A percentile compares a stretch with the other conserved stretches of the same genome.
Evolutionary conservation across 108 stramenopile species (phyloP).

Genomic region (Pseudonitzschia delicatissima): DNA sequence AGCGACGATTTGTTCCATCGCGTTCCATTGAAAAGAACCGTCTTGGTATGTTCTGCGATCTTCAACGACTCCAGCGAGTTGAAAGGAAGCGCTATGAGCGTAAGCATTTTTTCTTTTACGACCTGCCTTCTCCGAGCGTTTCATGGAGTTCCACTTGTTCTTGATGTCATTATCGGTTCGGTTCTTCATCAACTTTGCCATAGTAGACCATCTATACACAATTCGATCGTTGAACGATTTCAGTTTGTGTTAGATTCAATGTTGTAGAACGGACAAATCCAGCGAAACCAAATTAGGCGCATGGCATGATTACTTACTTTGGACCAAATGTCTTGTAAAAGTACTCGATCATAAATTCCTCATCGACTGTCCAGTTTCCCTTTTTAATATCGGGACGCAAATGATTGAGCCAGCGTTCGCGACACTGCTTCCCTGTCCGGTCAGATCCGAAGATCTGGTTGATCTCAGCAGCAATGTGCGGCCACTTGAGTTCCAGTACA

Average conservation of each 20-base stretch:
- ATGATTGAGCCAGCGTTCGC: slow-evolving; percentile 98
- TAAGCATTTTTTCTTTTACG: slow-evolving; percentile 1
- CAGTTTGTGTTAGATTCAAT: background rate
- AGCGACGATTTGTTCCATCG: background rate
- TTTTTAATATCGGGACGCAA: slow-evolving; percentile 92
- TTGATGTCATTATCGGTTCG: slow-evolving; percentile 61
- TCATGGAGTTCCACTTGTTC: slow-evolving; percentile 55
- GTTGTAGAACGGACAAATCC: background rate
- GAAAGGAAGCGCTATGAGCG: too few species aligned
- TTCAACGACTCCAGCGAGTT: background rate
- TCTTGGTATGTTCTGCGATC: background rate
- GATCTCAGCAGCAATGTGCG: slow-evolving; percentile 18
- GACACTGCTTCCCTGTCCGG: slow-evolving; percentile 96
- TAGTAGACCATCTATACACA: slow-evolving; percentile 37
- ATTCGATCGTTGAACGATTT: background rate
- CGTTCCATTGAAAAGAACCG: background rate
- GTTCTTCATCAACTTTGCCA: slow-evolving; percentile 43
- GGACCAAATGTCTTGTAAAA: slow-evolving; percentile 37
- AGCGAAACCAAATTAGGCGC: background rate
- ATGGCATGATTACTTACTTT: slow-evolving; percentile 32
- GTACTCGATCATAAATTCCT: slow-evolving; percentile 77
- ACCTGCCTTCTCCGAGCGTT: slow-evolving; percentile 5
- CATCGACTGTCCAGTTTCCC: slow-evolving; percentile 79
- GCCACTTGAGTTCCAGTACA: slow-evolving; percentile 1
- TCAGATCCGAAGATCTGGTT: slow-evolving; percentile 18